Evolutionary conservation across 441 rosid species (phyloP).

Genomic region (Populus hybrid): DNA sequence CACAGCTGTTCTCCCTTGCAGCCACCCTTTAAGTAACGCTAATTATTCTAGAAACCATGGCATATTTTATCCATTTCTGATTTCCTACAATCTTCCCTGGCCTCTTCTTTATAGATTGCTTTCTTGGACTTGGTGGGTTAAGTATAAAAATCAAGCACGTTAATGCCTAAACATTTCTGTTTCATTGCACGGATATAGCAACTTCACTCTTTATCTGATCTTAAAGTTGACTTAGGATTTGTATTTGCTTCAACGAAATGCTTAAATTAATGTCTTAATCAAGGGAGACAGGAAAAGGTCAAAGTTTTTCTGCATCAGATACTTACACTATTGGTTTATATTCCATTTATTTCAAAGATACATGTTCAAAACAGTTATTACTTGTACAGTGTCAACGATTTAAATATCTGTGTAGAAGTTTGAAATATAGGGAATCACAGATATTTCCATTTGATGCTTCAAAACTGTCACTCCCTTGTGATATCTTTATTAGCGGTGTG

Average conservation of each 20-base stretch:
- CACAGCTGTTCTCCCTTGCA: background rate
- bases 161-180: background rate
- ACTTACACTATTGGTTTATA: background rate
- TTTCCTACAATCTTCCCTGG: background rate
- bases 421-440: background rate
- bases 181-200: background rate
- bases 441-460: background rate
- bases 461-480: background rate
- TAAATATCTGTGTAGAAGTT: background rate
- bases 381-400: background rate
- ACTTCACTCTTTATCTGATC: background rate
- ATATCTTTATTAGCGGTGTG: background rate
- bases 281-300: conserved; percentile 10
- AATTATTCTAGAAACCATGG: background rate
- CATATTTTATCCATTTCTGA: background rate
- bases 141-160: background rate
- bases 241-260: background rate
- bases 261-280: background rate
- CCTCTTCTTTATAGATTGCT: background rate
- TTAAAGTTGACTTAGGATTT: background rate
- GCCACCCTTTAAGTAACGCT: background rate
- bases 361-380: background rate
- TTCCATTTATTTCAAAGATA: background rate
- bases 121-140: background rate
- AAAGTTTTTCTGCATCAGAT: background rate